phyloP scores from a whole-genome alignment of 148 eudicot genomes.

The Cornus controversa region DNA sequence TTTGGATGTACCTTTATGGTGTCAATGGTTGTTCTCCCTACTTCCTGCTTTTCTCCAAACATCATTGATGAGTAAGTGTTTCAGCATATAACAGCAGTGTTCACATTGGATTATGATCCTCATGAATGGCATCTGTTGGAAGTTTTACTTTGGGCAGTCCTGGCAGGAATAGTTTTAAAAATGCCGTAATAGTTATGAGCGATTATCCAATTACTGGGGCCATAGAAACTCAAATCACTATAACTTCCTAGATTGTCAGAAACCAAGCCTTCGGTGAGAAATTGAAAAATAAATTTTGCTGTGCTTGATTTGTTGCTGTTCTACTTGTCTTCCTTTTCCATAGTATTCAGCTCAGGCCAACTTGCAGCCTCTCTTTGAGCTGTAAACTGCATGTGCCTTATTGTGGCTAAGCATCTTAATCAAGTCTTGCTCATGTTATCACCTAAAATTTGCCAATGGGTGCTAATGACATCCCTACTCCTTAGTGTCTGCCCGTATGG shows the following conservation, averaged over 20 bases:
- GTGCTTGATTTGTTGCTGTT: neutral
- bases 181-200: neutral
- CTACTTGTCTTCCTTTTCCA: neutral
- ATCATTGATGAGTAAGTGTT: neutral
- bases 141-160: neutral
- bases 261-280: neutral
- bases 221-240: neutral
- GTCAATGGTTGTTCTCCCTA: neutral
- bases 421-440: neutral
- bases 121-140: neutral
- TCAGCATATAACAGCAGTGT: neutral
- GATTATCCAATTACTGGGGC: neutral
- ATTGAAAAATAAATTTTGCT: no score
- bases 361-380: neutral
- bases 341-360: neutral
- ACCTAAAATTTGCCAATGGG: neutral
- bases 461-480: neutral
- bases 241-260: no score
- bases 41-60: neutral
- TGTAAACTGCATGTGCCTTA: neutral
- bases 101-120: neutral
- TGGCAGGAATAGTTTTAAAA: neutral
- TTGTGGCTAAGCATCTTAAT: neutral
- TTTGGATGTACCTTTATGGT: neutral
- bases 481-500: no score